These are phyloP conservation scores for Pestalotiopsis sp. DNA, from an alignment of 2,329 filamentous ascomycete species.

Conservation along the genomic window DNA sequence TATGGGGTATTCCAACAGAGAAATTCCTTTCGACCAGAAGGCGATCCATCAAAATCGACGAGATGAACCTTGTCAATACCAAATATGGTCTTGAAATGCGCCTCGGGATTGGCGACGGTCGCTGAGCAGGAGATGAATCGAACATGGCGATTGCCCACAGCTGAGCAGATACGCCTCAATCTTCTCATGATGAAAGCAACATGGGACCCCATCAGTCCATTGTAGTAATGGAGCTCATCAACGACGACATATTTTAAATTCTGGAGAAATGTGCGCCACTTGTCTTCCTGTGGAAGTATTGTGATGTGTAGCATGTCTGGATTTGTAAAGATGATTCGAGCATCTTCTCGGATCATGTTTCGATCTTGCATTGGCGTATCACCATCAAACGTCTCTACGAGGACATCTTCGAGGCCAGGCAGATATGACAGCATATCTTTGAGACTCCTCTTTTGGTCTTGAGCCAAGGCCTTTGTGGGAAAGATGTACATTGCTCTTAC, in stretches of 20 bases:
- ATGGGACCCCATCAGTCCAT: conserved; percentile 91
- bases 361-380: conserved; percentile 85
- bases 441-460: conserved; percentile 89
- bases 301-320: conserved; percentile 97
- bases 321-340: conserved; percentile 93
- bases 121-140: conserved; percentile 96
- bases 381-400: conserved; percentile 95
- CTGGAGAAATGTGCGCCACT: conserved; percentile 86
- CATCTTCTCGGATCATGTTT: conserved; percentile 82
- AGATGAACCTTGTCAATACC: conserved; percentile 80
- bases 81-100: conserved; percentile 95
- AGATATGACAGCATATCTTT: conserved; percentile 84
- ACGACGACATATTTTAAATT: conserved; percentile 91
- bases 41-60: conserved; percentile 90
- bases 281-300: conserved; percentile 87
- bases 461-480: conserved; percentile 92
- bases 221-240: conserved; percentile 94
- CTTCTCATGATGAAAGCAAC: conserved; percentile 94
- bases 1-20: conserved; percentile 97
- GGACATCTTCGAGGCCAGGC: conserved; percentile 70
- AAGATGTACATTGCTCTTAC: conserved; percentile 97
- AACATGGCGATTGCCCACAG: conserved; percentile 81
- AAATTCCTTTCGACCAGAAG: conserved; percentile 91
- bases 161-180: conserved; percentile 83
- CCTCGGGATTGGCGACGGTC: conserved; percentile 88